phyloP scores from a whole-genome alignment of 345 rosid genomes.

The Pugionium cornutum region DNA sequence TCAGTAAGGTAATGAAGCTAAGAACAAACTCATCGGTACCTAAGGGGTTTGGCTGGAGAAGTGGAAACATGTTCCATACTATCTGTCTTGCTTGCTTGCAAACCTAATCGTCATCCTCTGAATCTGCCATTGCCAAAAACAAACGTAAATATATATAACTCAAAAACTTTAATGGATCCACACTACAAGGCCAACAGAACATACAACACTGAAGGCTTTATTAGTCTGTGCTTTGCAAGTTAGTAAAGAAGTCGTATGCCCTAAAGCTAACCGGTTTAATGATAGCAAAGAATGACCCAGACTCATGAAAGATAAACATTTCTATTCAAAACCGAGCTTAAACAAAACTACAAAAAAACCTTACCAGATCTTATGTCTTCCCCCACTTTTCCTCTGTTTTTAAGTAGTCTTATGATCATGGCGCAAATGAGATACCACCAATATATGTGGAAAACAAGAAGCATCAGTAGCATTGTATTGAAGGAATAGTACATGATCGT shows the following conservation, averaged over 20 bases:
- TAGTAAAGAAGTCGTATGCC: not conserved
- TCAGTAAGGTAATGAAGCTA: constrained; percentile 29
- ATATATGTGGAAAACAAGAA: constrained; percentile 82
- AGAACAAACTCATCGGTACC: constrained; percentile 26
- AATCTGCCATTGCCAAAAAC: constrained; percentile 56
- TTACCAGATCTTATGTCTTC: constrained; percentile 94
- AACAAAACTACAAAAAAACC: constrained; percentile 21
- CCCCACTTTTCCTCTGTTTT: constrained; percentile 82
- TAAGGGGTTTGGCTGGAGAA: constrained; percentile 28
- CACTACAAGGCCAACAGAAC: constrained; percentile 14
- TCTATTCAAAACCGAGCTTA: constrained; percentile 1
- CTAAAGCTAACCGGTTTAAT: not conserved
- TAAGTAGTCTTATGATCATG: constrained; percentile 72
- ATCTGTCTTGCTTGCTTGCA: constrained; percentile 15
- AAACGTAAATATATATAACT: constrained; percentile 5
- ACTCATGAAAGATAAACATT: not conserved
- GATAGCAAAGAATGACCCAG: not conserved
- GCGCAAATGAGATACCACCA: constrained; percentile 89
- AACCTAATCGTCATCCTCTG: constrained; percentile 88
- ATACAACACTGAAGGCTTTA: not conserved
- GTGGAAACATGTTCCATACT: constrained; percentile 36
- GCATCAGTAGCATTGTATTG: constrained; percentile 75
- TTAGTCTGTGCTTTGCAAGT: not conserved
- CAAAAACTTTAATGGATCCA: not conserved
- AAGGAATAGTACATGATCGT: constrained; percentile 55